phyloP scores from a whole-genome alignment of 192 early-diverging fungal genomes.

The Thamnidium elegans region DNA sequence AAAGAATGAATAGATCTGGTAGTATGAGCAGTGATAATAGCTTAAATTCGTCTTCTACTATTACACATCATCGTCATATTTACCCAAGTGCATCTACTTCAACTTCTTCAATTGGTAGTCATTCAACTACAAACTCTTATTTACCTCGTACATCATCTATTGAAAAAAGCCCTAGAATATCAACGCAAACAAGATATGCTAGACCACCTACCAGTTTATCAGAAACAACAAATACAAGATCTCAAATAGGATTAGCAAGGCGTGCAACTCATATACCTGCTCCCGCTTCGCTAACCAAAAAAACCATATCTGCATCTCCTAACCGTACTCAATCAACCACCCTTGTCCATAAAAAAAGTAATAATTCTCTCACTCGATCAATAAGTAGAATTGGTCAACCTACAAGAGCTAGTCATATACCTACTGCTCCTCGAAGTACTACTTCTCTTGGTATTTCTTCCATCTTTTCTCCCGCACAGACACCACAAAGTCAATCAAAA shows the following conservation, averaged over 20 bases:
- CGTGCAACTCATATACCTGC: slow-evolving; percentile 35
- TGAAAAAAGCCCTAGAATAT: background rate
- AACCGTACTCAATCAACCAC: background rate
- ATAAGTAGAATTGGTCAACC: background rate
- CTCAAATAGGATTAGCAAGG: slow-evolving; percentile 13
- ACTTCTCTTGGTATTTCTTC: background rate
- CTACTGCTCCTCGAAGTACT: background rate
- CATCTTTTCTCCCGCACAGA: background rate
- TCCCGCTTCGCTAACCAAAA: slow-evolving; percentile 1
- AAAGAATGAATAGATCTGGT: slow-evolving; percentile 6
- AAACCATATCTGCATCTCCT: background rate
- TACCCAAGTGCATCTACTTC: slow-evolving; percentile 16
- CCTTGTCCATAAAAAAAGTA: background rate
- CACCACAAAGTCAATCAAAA: background rate
- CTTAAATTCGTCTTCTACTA: slow-evolving; percentile 12
- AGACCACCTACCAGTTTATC: slow-evolving; percentile 1
- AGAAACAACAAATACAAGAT: background rate
- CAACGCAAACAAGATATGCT: background rate
- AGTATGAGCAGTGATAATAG: slow-evolving; percentile 24
- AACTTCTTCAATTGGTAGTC: background rate
- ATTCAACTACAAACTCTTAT: slow-evolving; percentile 2
- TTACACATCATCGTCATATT: slow-evolving; percentile 2
- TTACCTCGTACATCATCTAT: background rate
- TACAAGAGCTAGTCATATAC: background rate
- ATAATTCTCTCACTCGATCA: background rate